Conservation (phyloP, 192 early-diverging fungal genomes). For the Gonapodya sp. region DNA sequence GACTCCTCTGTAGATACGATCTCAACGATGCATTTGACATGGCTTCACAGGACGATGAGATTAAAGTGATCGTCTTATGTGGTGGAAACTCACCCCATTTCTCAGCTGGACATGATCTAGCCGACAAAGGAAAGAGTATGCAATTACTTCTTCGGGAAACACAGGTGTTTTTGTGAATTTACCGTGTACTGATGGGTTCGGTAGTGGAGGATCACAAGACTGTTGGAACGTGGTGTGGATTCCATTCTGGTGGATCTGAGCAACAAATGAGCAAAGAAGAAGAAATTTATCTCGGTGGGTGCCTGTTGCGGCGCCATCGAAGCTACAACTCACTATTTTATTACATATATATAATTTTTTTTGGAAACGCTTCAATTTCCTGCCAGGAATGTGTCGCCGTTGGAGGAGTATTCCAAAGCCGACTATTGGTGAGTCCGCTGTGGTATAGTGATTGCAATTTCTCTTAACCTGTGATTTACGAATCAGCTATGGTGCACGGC, state of each 20-base stretch:
- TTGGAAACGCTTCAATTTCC: too few relatives aligned
- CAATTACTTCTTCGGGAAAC: background rate
- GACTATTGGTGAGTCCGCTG: background rate
- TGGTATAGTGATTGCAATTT: background rate
- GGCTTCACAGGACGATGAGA: background rate
- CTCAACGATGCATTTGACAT: background rate
- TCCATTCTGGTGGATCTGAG: background rate
- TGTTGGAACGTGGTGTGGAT: slow-evolving; percentile 4
- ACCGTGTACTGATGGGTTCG: background rate
- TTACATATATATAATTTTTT: too few relatives aligned
- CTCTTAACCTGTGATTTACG: background rate
- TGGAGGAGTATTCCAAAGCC: slow-evolving; percentile 1
- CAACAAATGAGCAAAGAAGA: slow-evolving; percentile 2
- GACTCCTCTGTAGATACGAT: background rate
- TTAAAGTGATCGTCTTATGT: background rate
- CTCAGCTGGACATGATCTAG: background rate
- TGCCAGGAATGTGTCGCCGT: slow-evolving; percentile 5
- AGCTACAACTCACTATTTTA: too few relatives aligned
- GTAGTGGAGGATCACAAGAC: background rate
- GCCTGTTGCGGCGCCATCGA: too few relatives aligned
- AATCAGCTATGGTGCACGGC: background rate
- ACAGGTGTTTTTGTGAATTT: background rate
- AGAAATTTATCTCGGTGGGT: slow-evolving; percentile 10
- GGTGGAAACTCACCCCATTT: background rate
- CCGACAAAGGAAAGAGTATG: background rate